Evolutionary conservation across 108 stramenopile species (phyloP).

Genomic region (Nannochloropsis gaditana): DNA sequence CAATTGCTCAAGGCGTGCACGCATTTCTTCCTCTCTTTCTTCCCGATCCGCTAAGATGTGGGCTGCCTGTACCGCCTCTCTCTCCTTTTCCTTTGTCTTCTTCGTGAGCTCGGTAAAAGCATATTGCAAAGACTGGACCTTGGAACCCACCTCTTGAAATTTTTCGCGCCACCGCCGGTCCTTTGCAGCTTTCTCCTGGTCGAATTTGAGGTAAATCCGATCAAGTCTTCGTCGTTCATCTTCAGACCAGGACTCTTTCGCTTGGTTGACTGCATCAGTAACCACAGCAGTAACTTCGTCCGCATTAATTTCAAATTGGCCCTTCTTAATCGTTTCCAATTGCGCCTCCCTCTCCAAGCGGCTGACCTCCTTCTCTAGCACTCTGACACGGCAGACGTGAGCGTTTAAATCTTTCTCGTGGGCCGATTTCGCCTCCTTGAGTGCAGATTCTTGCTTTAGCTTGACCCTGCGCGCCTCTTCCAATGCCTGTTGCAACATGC

Average conservation of each 20-base stretch:
- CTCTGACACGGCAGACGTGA: too few relatives aligned
- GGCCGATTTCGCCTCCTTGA: neutral
- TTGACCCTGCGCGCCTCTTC: neutral
- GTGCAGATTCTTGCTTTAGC: neutral
- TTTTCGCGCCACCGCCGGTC: neutral
- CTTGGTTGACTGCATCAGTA: neutral
- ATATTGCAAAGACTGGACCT: neutral
- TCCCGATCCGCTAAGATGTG: neutral
- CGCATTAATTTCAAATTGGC: neutral
- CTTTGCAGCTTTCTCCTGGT: conserved; percentile 4
- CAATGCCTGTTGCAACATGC: neutral
- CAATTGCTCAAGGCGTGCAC: neutral
- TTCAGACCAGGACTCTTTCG: neutral
- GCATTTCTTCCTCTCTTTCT: neutral
- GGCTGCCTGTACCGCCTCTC: neutral
- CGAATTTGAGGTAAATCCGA: neutral
- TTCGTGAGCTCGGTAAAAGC: neutral
- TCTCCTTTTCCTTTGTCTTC: conserved; percentile 14
- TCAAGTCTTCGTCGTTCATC: neutral
- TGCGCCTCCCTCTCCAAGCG: neutral
- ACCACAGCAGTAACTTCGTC: neutral
- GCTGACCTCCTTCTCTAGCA: neutral
- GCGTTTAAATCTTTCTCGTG: neutral
- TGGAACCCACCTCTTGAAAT: neutral
- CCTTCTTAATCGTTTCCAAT: neutral